These are phyloP conservation scores for Coemansia sp. DNA, from an alignment of 192 early-diverging fungal species.

Conservation along the genomic window DNA sequence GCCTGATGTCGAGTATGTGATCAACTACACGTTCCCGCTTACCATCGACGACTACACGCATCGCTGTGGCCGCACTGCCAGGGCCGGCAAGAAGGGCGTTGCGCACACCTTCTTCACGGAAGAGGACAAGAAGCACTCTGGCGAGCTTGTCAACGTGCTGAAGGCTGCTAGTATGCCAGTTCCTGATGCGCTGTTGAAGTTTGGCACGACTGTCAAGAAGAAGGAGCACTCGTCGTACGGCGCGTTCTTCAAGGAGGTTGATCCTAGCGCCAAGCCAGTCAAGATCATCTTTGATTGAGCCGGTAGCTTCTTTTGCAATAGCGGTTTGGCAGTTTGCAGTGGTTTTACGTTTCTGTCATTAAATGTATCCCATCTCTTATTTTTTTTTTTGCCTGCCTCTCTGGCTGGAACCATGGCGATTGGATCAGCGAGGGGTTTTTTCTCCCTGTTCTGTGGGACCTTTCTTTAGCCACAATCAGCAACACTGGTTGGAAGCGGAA, in stretches of 20 bases:
- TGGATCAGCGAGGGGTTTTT: neutral
- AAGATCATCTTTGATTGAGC: conserved; percentile 83
- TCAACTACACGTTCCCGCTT: conserved; percentile 96
- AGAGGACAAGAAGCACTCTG: conserved; percentile 85
- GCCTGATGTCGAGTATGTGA: conserved; percentile 91
- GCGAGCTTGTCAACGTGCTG: conserved; percentile 88
- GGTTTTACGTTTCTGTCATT: no score
- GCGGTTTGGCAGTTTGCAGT: no score
- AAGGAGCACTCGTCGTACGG: conserved; percentile 95
- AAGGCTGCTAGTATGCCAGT: conserved; percentile 83
- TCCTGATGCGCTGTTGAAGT: conserved; percentile 86
- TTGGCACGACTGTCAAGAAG: conserved; percentile 95
- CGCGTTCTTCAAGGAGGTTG: conserved; percentile 92
- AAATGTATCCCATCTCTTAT: no score
- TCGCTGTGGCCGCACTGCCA: conserved; percentile 94
- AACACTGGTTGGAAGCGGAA: no score
- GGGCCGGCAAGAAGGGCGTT: conserved; percentile 87
- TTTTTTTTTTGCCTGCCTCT: no score
- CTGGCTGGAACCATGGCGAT: no score
- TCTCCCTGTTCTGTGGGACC: neutral
- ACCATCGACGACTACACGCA: conserved; percentile 93
- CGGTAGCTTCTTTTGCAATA: no score
- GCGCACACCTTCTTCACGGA: conserved; percentile 92
- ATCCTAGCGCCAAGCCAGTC: conserved; percentile 75
- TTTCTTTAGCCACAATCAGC: neutral